These are phyloP conservation scores for Xylariaceae sp. DNA, from an alignment of 2,329 filamentous ascomycete species.

Conservation along the genomic window DNA sequence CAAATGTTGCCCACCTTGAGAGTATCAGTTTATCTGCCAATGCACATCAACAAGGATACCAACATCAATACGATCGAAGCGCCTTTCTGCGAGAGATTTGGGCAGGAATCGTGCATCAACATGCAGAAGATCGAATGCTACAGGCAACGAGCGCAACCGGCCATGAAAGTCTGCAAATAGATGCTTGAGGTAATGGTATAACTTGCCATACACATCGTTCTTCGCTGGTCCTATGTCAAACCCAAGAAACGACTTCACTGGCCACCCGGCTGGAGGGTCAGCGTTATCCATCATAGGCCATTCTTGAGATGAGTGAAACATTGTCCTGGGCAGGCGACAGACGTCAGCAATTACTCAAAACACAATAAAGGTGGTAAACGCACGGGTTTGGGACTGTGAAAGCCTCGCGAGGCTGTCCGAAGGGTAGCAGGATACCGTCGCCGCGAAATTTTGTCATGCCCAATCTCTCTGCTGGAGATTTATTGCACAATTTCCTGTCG, in stretches of 20 bases:
- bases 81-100: background rate
- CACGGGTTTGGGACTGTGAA: constrained; percentile 29
- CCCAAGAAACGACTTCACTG: constrained; percentile 13
- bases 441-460: constrained; percentile 15
- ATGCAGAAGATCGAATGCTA: constrained; percentile 4
- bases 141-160: background rate
- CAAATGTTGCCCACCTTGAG: background rate
- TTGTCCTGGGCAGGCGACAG: too few relatives aligned
- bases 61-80: background rate
- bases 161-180: constrained; percentile 21
- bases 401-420: constrained; percentile 11
- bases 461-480: constrained; percentile 6
- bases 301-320: constrained; percentile 10
- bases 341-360: too few relatives aligned
- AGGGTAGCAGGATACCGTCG: constrained; percentile 29
- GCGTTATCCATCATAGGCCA: constrained; percentile 25
- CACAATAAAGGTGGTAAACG: too few relatives aligned
- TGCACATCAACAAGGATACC: background rate
- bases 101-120: background rate
- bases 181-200: constrained; percentile 18
- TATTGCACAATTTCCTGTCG: constrained; percentile 2
- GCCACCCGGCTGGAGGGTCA: constrained; percentile 19
- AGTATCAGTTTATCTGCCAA: background rate
- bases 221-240: constrained; percentile 20
- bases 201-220: constrained; percentile 25